phyloP scores from a whole-genome alignment of 106 monocot genomes.

The Dioscorea alata region DNA sequence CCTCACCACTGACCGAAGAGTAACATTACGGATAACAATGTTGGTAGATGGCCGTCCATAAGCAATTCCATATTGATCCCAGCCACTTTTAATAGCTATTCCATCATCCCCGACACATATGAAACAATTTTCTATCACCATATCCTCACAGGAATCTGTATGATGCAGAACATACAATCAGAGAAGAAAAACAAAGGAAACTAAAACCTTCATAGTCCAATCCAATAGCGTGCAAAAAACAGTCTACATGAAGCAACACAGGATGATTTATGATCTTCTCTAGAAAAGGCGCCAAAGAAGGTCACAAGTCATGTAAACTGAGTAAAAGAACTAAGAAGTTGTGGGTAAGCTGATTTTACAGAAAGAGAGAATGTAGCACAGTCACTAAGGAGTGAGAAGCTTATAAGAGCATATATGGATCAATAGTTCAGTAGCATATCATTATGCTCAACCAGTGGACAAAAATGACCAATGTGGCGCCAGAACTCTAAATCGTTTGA shows the following conservation, averaged over 20 bases:
- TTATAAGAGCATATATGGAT: no score
- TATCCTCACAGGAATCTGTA: slow-evolving; percentile 69
- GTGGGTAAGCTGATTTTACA: no score
- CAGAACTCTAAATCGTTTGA: no score
- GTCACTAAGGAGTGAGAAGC: no score
- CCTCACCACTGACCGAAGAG: slow-evolving; percentile 58
- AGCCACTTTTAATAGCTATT: slow-evolving; percentile 82
- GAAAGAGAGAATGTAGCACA: no score
- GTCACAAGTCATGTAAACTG: no score
- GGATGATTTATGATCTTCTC: no score
- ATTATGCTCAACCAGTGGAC: no score
- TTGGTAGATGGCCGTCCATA: slow-evolving; percentile 63
- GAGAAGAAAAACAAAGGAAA: not conserved
- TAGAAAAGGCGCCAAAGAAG: no score
- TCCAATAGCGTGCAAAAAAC: not conserved
- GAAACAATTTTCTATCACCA: slow-evolving; percentile 70
- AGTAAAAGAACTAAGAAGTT: not conserved
- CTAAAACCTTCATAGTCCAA: no score
- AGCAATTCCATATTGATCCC: slow-evolving; percentile 72
- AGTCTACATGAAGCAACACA: not conserved
- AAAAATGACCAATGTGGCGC: no score
- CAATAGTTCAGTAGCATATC: no score
- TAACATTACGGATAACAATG: slow-evolving; percentile 52
- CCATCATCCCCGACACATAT: slow-evolving; percentile 76
- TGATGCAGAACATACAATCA: not conserved